A percentile compares a stretch with the other conserved stretches of the same genome.
Conservation (phyloP, 2,329 filamentous ascomycete genomes). For the Diaporthe capsici region DNA sequence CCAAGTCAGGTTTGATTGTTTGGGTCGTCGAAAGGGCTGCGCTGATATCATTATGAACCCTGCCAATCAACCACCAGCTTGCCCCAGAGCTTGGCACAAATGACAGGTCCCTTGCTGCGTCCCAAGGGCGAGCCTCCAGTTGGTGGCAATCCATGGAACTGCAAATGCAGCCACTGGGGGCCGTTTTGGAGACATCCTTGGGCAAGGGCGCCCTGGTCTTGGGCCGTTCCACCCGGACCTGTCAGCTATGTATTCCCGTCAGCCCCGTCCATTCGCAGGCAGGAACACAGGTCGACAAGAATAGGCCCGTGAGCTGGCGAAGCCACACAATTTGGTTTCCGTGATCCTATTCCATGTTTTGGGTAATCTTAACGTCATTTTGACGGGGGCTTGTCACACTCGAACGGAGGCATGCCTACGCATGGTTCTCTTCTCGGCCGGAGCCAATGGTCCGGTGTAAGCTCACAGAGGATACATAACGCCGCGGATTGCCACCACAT, state of each 20-base stretch:
- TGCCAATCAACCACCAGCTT: not conserved
- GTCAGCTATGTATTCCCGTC: not conserved
- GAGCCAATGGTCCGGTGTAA: conserved; percentile 27
- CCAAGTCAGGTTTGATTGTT: not conserved
- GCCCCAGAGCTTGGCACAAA: not conserved
- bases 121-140: not conserved
- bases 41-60: conserved; percentile 19
- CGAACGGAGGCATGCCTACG: not conserved
- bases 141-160: not conserved
- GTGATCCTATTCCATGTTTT: not conserved
- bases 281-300: conserved; percentile 1
- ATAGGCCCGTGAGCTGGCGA: not conserved
- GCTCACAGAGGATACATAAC: not conserved
- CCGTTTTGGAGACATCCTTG: conserved; percentile 23
- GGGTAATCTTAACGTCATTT: conserved; percentile 29
- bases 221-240: not conserved
- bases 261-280: not conserved
- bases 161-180: not conserved
- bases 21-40: not conserved
- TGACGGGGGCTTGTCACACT: not conserved
- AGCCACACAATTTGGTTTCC: not conserved
- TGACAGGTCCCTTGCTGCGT: conserved; percentile 11
- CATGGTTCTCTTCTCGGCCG: not conserved
- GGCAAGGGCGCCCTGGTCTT: not conserved
- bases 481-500: not conserved